A percentile compares a stretch with the other conserved stretches of the same genome.
Conservation (phyloP, 306 rosid genomes). For the Prunus mume region DNA sequence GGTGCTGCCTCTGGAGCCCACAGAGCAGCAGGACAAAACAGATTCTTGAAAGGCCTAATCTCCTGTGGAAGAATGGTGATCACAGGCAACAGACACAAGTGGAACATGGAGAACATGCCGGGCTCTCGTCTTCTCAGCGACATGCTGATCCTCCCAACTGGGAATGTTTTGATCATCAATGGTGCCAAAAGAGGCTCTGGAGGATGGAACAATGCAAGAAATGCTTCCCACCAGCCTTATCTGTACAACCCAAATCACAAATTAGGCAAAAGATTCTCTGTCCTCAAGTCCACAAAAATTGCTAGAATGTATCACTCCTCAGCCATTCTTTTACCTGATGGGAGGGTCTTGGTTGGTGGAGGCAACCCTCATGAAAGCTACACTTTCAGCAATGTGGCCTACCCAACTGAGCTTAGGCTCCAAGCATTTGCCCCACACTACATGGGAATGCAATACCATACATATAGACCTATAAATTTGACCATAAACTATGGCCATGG, state of each 20-base stretch:
- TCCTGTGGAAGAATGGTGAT: slow-evolving; percentile 89
- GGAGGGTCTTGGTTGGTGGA: slow-evolving; percentile 66
- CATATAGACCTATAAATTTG: slow-evolving; percentile 47
- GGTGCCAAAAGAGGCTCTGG: slow-evolving; percentile 65
- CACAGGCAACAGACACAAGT: slow-evolving; percentile 47
- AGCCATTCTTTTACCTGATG: slow-evolving; percentile 72
- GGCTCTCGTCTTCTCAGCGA: slow-evolving; percentile 63
- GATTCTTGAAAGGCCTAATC: slow-evolving; percentile 49
- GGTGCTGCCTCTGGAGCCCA: slow-evolving; percentile 68
- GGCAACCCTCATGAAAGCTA: slow-evolving; percentile 63
- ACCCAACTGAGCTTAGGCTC: slow-evolving; percentile 74
- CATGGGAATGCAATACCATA: slow-evolving; percentile 39
- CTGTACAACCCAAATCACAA: slow-evolving; percentile 45
- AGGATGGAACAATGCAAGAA: slow-evolving; percentile 67
- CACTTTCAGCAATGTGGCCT: slow-evolving; percentile 38
- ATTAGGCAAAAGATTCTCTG: slow-evolving; percentile 51
- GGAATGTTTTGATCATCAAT: slow-evolving; percentile 62
- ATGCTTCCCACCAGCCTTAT: slow-evolving; percentile 62
- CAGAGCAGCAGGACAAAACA: slow-evolving; percentile 36
- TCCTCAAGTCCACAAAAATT: slow-evolving; percentile 49
- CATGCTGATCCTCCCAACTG: slow-evolving; percentile 75
- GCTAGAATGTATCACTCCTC: slow-evolving; percentile 82
- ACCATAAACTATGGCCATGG: slow-evolving; percentile 26
- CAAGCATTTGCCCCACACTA: slow-evolving; percentile 79
- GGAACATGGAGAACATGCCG: slow-evolving; percentile 88